phyloP scores from a whole-genome alignment of 106 monocot genomes.

The Alisma plantagoaquatica region DNA sequence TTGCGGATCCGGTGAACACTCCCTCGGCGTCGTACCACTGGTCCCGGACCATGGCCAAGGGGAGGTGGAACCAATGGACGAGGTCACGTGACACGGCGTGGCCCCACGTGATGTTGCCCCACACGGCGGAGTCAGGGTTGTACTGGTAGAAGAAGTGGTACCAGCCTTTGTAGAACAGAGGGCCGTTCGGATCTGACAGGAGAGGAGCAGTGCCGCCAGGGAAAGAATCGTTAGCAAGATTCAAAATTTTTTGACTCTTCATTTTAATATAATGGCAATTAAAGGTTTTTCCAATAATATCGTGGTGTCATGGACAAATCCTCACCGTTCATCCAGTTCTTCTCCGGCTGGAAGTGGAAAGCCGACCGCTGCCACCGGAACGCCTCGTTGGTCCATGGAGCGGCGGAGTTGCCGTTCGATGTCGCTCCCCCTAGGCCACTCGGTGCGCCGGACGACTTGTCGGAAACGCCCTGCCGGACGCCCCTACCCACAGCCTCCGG shows the following conservation, averaged over 20 bases:
- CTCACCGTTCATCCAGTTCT: too few relatives aligned
- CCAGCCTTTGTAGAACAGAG: constrained; percentile 60
- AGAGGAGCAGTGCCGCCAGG: too few relatives aligned
- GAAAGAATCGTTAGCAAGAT: constrained; percentile 4
- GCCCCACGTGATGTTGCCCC: constrained; percentile 84
- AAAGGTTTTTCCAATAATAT: too few relatives aligned
- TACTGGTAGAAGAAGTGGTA: constrained; percentile 83
- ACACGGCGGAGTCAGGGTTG: constrained; percentile 56
- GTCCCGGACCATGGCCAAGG: constrained; percentile 52
- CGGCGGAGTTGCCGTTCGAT: neutral
- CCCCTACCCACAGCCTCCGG: constrained; percentile 9
- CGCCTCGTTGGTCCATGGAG: constrained; percentile 33
- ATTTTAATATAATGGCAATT: too few relatives aligned
- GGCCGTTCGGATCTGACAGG: too few relatives aligned
- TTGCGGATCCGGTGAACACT: too few relatives aligned
- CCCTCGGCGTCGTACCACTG: constrained; percentile 59
- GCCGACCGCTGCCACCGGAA: constrained; percentile 44
- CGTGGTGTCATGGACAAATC: constrained; percentile 42
- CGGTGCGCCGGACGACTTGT: constrained; percentile 28
- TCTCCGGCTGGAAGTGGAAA: too few relatives aligned
- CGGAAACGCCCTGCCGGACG: constrained; percentile 33
- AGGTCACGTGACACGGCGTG: constrained; percentile 67
- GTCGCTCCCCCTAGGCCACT: constrained; percentile 5
- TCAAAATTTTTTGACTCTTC: neutral
- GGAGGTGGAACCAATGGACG: constrained; percentile 55